Base-by-base conservation (phyloP, 805 yeast genomes). In the Tetrapisispora nanseiensis region DNA sequence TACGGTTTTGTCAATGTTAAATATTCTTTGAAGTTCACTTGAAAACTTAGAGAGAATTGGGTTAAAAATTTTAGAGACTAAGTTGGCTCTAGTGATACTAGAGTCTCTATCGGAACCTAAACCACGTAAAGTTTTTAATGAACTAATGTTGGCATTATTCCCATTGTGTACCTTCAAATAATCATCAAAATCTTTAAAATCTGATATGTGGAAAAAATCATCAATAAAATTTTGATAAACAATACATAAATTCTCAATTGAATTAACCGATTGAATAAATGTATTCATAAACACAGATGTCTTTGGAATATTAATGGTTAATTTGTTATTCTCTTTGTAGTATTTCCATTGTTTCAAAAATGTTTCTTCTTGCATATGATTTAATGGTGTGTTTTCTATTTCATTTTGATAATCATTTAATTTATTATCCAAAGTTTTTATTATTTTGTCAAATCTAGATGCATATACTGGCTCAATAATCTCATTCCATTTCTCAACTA, bases 211-310 rank as follows among this genome's bases (percentile, higher is more conserved):
- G 61, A 75, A 71, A 51, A 78, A 63, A 9, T 55, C 58, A 21
- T 65, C 67, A 5, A 72, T 47, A 32, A 75, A 68, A 46, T 70
- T 71, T 51, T 76, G 81, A 45, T 75, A 76, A n/a, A 62, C 55
- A 4, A 62, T 40, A 35, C 65, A 58, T 28, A 62, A 49, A 24
- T 52, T 51, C 30, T 55, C 56, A 23, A 61, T 32, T 1, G 51
- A 39, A 18, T 48, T 46, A 4, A 59, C 32, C 1, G 48, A 36
- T 4, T 46, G 40, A 7, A 48, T 40, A n/a, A 57, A 30, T 5
- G 34, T 26, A 8, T 39, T 33, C 11, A 57, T 36, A 1, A 44
- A 18, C 1, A 37, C 13, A 10, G 40, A 35, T 1, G 49, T 42
- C 2, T 41, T 23, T 4, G 54, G 45, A 7, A 29, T 43, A 18